Evolutionary conservation across 257 asterid genomes (phyloP), one percentile per base, ranked within the genome.

Genomic region (Penstemon eatonii): DNA sequence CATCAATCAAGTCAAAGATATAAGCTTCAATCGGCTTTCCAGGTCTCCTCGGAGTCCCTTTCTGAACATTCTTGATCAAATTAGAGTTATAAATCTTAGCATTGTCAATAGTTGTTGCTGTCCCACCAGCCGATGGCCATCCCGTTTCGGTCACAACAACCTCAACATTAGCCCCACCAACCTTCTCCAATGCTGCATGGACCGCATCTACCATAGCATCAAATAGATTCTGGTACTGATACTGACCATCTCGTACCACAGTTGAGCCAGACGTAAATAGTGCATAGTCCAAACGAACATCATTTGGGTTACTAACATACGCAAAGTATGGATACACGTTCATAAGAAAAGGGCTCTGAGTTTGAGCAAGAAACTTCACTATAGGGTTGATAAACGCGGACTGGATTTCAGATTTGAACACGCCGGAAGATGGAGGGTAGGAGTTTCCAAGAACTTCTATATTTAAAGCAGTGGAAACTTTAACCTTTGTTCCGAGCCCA

Each of bases 121-220:
- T 38, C 5, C 79, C 94, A 2, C 88, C 90, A 0, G 56, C 84
- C 19, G 84, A 67, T 1, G 94, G 89, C 86, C 86, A 82, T 0
- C 89, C 86, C 0, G 75, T 82, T 59, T 84, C 86, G 0, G 87
- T 25, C 15, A 80, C 90, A 0, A 79, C 76, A 3, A 88, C 25
- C 4, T 71, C 64, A 42, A 84, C 10, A 5, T 69, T 43, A 2
- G 42, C 54, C 3, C 60, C 76, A 3, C 83, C 85, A 0, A 42
- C 72, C 54, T 83, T 77, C 71, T 82, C 83, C 69, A 82, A 41
- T 0, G 92, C 84, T 25, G 74, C 81, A 5, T 75, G 62, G 4
- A 51, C 10, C 4, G 79, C 59, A 25, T 83, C 90, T 12, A 81
- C 19, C 68, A 78, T 82, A 7, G 89, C 83, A 38, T 68, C 75